A percentile compares a stretch with the other conserved stretches of the same genome.
Evolutionary conservation across 495 filamentous ascomycete species (phyloP).

Genomic region (Amniculicola lignicola): DNA sequence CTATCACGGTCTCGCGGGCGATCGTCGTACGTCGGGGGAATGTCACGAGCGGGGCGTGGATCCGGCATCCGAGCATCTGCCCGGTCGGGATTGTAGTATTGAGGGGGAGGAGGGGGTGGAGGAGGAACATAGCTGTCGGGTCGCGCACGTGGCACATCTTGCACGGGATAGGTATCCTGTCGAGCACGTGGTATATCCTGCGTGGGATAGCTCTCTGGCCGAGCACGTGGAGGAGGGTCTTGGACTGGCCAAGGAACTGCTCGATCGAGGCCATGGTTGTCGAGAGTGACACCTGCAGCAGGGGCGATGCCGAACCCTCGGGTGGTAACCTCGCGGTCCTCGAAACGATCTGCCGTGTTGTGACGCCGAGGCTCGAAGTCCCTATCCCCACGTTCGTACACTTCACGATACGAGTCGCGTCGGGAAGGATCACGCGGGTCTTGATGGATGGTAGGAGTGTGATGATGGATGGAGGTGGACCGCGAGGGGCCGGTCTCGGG

Average conservation of each 20-base stretch:
- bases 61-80: conserved; percentile 25
- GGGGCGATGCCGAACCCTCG: conserved; percentile 44
- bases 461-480: conserved; percentile 31
- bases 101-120: conserved; percentile 20
- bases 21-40: conserved; percentile 24
- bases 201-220: conserved; percentile 17
- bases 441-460: conserved; percentile 32
- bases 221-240: conserved; percentile 7
- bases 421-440: conserved; percentile 33
- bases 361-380: conserved; percentile 36
- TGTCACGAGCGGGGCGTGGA: conserved; percentile 20
- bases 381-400: conserved; percentile 31
- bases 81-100: conserved; percentile 37
- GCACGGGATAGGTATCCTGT: conserved; percentile 22
- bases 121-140: conserved; percentile 11
- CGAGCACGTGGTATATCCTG: conserved; percentile 31
- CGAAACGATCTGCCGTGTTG: conserved; percentile 25
- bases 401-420: conserved; percentile 31
- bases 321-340: conserved; percentile 35
- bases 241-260: conserved; percentile 21
- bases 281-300: conserved; percentile 30
- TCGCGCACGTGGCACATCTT: conserved; percentile 7
- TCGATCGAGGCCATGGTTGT: conserved; percentile 28
- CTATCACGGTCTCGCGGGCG: conserved; percentile 35
- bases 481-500: conserved; percentile 32